These are phyloP conservation scores for Pyricularia sp. DNA, from an alignment of 2,329 filamentous ascomycete genomes.

Conservation along the genomic window DNA sequence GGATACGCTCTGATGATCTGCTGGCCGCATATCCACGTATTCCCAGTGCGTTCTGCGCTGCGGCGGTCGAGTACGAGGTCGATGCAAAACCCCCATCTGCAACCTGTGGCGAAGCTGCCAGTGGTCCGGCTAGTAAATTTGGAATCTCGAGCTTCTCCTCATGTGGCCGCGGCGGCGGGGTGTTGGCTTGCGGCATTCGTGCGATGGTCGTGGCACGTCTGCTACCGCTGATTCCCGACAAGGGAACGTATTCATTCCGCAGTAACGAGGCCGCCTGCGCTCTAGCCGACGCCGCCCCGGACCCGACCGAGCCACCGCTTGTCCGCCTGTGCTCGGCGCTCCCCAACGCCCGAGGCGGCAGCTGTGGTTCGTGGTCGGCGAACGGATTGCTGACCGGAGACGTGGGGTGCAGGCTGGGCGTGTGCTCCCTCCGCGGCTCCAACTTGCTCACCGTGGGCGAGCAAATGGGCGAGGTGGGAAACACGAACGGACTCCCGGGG, in stretches of 20 bases:
- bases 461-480: slow-evolving; percentile 28
- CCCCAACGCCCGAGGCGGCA: background rate
- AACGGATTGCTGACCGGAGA: background rate
- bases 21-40: background rate
- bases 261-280: slow-evolving; percentile 13
- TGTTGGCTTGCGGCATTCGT: slow-evolving; percentile 6
- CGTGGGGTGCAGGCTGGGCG: background rate
- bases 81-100: background rate
- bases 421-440: slow-evolving; percentile 21
- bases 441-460: slow-evolving; percentile 25
- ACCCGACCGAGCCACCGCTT: background rate
- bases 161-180: slow-evolving; percentile 21
- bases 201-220: slow-evolving; percentile 8
- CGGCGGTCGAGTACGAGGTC: background rate
- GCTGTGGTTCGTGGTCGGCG: background rate
- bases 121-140: slow-evolving; percentile 12
- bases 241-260: slow-evolving; percentile 16
- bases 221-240: slow-evolving; percentile 9
- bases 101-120: background rate
- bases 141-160: slow-evolving; percentile 26
- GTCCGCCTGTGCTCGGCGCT: background rate
- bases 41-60: background rate
- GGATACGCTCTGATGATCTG: background rate
- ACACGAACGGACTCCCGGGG: slow-evolving; percentile 11
- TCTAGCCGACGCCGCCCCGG: background rate